Evolutionary conservation across 345 rosid genomes (phyloP).

Genomic region (Linum trigynum): DNA sequence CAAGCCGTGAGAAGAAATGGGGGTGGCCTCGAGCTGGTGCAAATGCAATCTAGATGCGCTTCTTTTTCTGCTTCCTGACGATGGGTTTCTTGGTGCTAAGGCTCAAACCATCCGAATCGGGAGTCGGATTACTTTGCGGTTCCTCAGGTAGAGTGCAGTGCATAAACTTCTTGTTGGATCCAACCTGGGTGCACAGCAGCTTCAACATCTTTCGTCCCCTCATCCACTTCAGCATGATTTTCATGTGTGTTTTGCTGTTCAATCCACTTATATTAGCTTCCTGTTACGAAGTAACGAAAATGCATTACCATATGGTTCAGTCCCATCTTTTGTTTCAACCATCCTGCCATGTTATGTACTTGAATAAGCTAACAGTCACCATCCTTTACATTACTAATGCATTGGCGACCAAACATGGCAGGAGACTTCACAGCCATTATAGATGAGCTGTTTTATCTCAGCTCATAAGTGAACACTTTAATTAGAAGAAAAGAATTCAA

Average conservation of each 20-base stretch:
- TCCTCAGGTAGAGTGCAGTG: conserved; percentile 66
- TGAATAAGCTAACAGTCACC: not conserved
- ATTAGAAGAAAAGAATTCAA: not conserved
- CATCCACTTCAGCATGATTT: conserved; percentile 95
- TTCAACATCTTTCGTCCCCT: conserved; percentile 80
- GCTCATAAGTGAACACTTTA: not conserved
- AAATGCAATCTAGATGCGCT: not conserved
- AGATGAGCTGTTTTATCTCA: not conserved
- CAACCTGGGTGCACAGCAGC: conserved; percentile 68
- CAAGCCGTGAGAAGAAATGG: no score
- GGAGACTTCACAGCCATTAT: not conserved
- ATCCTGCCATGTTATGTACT: not conserved
- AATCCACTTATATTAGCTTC: conserved; percentile 63
- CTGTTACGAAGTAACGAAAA: conserved; percentile 24
- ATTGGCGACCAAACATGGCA: not conserved
- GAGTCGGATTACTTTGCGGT: conserved; percentile 16
- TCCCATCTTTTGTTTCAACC: not conserved
- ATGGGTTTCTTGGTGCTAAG: not conserved
- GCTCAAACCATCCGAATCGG: not conserved
- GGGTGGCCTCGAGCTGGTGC: no score
- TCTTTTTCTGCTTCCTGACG: not conserved
- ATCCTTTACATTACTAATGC: not conserved
- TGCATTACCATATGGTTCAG: no score
- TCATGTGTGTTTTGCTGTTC: conserved; percentile 89
- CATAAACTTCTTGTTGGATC: conserved; percentile 70